Evolutionary conservation across 2,329 filamentous ascomycete genomes (phyloP).

Genomic region (Colletotrichum destructivum): DNA sequence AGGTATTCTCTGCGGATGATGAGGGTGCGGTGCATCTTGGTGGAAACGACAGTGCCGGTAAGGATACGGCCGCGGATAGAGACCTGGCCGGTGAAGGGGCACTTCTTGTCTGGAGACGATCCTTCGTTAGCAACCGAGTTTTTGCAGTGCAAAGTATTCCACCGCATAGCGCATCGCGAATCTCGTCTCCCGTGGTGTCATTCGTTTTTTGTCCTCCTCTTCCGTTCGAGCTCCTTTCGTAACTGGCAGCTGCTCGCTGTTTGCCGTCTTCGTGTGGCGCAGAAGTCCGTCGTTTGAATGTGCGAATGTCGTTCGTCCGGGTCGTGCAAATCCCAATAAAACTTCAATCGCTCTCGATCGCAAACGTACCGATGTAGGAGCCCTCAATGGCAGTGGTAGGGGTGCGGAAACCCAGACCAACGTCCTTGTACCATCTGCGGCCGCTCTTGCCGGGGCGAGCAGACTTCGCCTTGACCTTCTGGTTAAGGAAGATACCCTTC

Average conservation of each 20-base stretch:
- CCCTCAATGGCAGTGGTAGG: conserved; percentile 99
- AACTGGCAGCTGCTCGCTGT: neutral
- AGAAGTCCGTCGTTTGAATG: conserved; percentile 7
- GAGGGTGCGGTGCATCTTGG: conserved; percentile 99
- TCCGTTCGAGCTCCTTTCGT: neutral
- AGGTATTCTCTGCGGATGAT: conserved; percentile 99
- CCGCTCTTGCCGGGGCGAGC: conserved; percentile 91
- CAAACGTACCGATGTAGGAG: conserved; percentile 94
- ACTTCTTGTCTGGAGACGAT: conserved; percentile 92
- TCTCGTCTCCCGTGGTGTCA: neutral
- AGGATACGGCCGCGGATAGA: conserved; percentile 99
- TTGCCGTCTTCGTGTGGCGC: conserved; percentile 19
- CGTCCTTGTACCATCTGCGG: conserved; percentile 98
- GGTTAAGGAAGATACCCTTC: conserved; percentile 99
- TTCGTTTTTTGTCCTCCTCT: neutral
- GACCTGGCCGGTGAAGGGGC: conserved; percentile 98
- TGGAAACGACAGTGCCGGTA: conserved; percentile 98
- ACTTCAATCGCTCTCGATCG: conserved; percentile 29
- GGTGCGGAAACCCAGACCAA: conserved; percentile 98
- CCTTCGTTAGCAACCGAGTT: conserved; percentile 34
- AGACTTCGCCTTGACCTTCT: conserved; percentile 91
- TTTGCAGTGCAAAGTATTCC: neutral
- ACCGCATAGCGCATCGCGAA: neutral
- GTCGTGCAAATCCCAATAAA: conserved; percentile 13
- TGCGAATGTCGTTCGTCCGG: neutral